Conservation (phyloP, 163 green algal species). For the Scenedesmus sp. region DNA sequence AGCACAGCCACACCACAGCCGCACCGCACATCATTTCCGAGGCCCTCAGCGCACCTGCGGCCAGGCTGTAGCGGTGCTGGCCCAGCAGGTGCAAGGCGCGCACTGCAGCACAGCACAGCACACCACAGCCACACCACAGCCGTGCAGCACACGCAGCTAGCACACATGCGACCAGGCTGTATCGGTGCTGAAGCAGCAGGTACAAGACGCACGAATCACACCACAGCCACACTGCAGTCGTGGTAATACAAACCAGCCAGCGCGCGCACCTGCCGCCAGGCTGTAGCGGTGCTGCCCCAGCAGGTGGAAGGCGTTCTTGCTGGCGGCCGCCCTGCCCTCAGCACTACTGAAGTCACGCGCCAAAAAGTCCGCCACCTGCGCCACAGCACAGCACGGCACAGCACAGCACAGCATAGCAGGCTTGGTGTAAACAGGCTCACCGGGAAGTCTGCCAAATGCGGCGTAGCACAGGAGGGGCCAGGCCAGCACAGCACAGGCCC, state of each 20-base stretch:
- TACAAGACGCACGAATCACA: not conserved
- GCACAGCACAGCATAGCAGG: not conserved
- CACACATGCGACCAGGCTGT: not conserved
- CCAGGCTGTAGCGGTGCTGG: not conserved
- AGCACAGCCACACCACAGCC: too few species aligned
- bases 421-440: slow-evolving; percentile 66
- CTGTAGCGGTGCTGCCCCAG: slow-evolving; percentile 78
- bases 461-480: not conserved
- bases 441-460: slow-evolving; percentile 79
- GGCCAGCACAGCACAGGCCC: not conserved
- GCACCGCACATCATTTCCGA: too few species aligned
- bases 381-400: not conserved
- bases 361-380: slow-evolving; percentile 83
- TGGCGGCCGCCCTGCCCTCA: slow-evolving; percentile 68
- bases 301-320: slow-evolving; percentile 90
- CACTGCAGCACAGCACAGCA: not conserved
- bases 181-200: not conserved
- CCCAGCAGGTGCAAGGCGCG: slow-evolving; percentile 86
- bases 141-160: too few species aligned
- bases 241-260: too few species aligned
- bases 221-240: not conserved
- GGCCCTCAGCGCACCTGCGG: not conserved
- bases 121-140: not conserved
- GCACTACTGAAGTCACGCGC: slow-evolving; percentile 70
- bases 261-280: not conserved